These are phyloP conservation scores for Marasmius fiardii DNA, from an alignment of 1,284 basidiomycete genomes.

Conservation along the genomic window DNA sequence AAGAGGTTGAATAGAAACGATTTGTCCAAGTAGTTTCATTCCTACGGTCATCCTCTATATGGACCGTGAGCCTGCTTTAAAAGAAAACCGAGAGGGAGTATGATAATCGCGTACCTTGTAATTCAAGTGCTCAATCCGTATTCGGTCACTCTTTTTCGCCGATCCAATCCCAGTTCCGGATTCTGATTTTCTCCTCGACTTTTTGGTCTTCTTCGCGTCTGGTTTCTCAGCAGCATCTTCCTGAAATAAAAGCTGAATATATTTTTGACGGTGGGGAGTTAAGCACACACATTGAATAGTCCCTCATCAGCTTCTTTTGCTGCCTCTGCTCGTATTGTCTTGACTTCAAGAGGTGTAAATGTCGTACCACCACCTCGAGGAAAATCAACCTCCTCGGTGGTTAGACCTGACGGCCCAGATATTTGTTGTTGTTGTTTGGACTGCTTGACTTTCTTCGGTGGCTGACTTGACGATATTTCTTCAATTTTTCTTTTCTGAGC, in stretches of 20 bases:
- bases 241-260: constrained; percentile 18
- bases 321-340: constrained; percentile 82
- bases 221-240: constrained; percentile 26
- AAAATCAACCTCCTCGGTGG: constrained; percentile 86
- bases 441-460: constrained; percentile 51
- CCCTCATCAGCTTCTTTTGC: constrained; percentile 82
- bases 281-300: constrained; percentile 57
- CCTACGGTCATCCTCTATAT: constrained; percentile 81
- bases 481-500: constrained; percentile 60
- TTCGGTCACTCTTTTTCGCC: constrained; percentile 40
- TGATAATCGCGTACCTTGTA: constrained; percentile 68
- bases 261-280: constrained; percentile 9
- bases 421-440: constrained; percentile 21
- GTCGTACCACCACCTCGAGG: constrained; percentile 85
- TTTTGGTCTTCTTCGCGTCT: constrained; percentile 29
- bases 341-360: constrained; percentile 90
- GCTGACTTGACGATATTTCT: constrained; percentile 42
- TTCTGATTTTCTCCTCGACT: constrained; percentile 50
- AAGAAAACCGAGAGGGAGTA: neutral
- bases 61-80: constrained; percentile 1
- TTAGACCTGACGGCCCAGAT: constrained; percentile 37
- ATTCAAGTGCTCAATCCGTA: constrained; percentile 88
- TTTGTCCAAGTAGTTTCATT: constrained; percentile 84
- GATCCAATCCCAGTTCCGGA: constrained; percentile 26
- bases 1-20: constrained; percentile 86